Base-by-base conservation (phyloP, 768 basidiomycete genomes). In the Russula ochroleuca region DNA sequence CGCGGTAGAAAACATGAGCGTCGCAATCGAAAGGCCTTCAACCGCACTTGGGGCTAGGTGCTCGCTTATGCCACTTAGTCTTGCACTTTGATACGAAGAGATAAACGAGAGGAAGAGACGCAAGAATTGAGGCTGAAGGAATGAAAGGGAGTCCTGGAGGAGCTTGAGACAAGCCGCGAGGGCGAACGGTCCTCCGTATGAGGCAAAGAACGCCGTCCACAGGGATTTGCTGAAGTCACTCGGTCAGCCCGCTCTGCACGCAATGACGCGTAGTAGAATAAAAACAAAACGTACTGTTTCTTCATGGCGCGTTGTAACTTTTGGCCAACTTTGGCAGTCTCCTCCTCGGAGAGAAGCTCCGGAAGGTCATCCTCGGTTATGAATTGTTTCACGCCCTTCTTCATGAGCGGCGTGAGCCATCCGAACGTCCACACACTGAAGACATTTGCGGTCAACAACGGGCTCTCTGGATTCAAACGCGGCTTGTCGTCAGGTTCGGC, bases 361-460 rank as follows among this genome's bases (percentile, higher is more conserved):
- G 93, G 93, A 25, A 98, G 81, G 70, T 98, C 96, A 33, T 87
- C 81, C 72, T 96, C 93, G 1, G 88, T 88, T 62, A 98, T 86
- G 71, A 82, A 85, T 58, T 82, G 75, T 6, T 75, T 72, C 0
- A 81, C 79, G 35, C 90, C 90, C 70, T 86, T 86, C 68, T 77
- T 79, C 84, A 94, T 82, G 19, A 94, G 80, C 0, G 82, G 81
- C 1, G 90, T 92, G 78, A 98, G 82, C 94, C 94, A 98, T 0
- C 78, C 75, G 71, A 98, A 98, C 0, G 85, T 86, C 81, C 87
- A 92, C 43, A 83, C 78, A 69, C 88, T 92, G 72, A 85, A 95
- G 23, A 93, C 76, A 71, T 92, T 94, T 19, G 94, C 90, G 0
- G 83, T 87, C 19, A 87, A 69, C 1, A 87, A 75, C 0, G 94